Evolutionary conservation across 768 basidiomycete genomes (phyloP), one percentile per base, ranked within the genome.

Genomic region (Leucocoprinus sp.): DNA sequence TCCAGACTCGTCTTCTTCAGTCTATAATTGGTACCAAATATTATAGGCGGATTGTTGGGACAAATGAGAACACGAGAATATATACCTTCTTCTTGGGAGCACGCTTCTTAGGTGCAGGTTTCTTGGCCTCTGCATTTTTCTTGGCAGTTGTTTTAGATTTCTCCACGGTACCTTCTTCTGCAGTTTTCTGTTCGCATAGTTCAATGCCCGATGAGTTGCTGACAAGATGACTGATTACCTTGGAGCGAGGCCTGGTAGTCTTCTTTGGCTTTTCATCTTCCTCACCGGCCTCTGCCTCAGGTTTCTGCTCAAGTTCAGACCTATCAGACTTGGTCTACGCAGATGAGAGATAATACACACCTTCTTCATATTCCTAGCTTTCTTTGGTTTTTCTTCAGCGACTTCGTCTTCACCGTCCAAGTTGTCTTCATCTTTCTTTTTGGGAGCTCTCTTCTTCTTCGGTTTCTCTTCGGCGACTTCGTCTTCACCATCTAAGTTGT

Each of bases 301-400:
- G 52, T 49, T 54, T 54, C 55, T 55, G 27, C 14, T 36, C 42
- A 22, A 22, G 29, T n/a, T 26, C 7, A 14, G 9, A 26, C 45
- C 5, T 15, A 24, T 21, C 19, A 19, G 23, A 11, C 15, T 5
- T 1, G 1, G 23, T 23, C 39, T 26, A 17, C 17, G 3, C 9
- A 26, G 27, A 24, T 17, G 27, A 21, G 17, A 57, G 58, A 37
- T 51, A 48, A 31, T 57, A 55, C 17, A 44, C 52, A 56, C 47
- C 40, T 59, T 61, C 50, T 64, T 65, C 21, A 59, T 49, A 7
- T 66, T 64, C 23, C 68, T 70, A 28, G 53, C 53, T 43, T 67
- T 69, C 64, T 78, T 80, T 17, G 72, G 72, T 54, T 75, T 74
- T 45, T 68, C 68, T 21, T 65, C 71, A 42, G 64, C 63, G 60